Evolutionary conservation across 1,139 yeast species (phyloP).

Genomic region (Hansenula lynferdii): DNA sequence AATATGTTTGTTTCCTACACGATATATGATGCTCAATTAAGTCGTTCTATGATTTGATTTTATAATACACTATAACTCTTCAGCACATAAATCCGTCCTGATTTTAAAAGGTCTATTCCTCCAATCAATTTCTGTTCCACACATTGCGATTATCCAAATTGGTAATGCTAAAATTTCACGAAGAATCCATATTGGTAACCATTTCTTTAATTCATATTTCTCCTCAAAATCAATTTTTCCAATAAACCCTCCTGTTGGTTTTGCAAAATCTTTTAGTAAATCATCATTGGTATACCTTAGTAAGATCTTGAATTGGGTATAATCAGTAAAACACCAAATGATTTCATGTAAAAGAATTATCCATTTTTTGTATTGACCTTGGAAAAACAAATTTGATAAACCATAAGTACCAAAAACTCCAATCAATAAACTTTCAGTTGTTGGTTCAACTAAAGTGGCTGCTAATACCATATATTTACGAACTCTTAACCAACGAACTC

Average conservation of each 20-base stretch:
- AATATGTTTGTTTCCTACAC: too few species aligned
- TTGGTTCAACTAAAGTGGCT: constrained; percentile 83
- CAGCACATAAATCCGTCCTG: constrained; percentile 72
- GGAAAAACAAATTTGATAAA: constrained; percentile 40
- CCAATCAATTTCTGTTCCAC: constrained; percentile 80
- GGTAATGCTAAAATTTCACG: constrained; percentile 79
- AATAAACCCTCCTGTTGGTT: too few species aligned
- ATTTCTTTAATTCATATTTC: constrained; percentile 31
- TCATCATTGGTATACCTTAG: constrained; percentile 28
- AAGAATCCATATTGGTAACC: constrained; percentile 54
- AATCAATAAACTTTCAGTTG: constrained; percentile 71
- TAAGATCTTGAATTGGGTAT: constrained; percentile 48
- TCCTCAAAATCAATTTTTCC: constrained; percentile 22
- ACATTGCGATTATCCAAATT: constrained; percentile 77
- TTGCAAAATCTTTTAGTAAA: too few species aligned
- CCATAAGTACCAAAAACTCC: constrained; percentile 68
- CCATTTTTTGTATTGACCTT: constrained; percentile 24
- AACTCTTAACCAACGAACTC: constrained; percentile 87
- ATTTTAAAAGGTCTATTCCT: constrained; percentile 74
- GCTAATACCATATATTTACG: constrained; percentile 82
- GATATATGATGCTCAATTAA: not conserved
- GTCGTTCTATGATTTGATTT: not conserved
- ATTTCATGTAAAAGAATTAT: constrained; percentile 48
- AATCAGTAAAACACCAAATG: constrained; percentile 64
- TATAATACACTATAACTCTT: constrained; percentile 34